These are phyloP conservation scores for Perkinsus marinus DNA, from an alignment of 169 alveolate genomes.

Conservation along the genomic window DNA sequence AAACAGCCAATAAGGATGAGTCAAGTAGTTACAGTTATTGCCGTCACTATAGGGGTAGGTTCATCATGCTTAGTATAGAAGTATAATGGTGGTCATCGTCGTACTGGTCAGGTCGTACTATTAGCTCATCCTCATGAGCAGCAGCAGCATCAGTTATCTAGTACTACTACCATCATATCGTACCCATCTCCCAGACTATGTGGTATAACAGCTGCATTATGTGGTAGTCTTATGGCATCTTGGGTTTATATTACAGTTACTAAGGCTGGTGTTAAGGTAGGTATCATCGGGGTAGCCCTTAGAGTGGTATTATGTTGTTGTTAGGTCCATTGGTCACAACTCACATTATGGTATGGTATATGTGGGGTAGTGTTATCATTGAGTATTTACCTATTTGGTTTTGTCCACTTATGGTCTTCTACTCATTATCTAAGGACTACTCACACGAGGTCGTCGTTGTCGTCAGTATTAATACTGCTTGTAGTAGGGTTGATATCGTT, in stretches of 20 bases:
- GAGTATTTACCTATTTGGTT: not conserved
- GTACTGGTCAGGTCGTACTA: not conserved
- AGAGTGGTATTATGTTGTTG: not conserved
- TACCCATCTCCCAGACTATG: not conserved
- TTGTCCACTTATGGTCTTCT: not conserved
- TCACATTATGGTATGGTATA: not conserved
- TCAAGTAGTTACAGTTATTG: not conserved
- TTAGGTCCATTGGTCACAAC: not conserved
- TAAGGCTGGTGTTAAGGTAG: not conserved
- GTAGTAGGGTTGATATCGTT: not conserved
- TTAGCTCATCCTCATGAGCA: not conserved
- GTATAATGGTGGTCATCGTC: too few species aligned
- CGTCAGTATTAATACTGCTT: not conserved
- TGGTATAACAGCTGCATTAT: not conserved
- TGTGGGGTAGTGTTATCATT: not conserved
- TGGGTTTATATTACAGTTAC: not conserved
- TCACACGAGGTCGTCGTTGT: too few species aligned
- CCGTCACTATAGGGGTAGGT: not conserved
- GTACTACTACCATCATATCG: too few species aligned
- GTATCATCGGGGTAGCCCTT: not conserved
- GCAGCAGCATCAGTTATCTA: not conserved
- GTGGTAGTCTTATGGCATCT: not conserved
- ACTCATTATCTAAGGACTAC: not conserved
- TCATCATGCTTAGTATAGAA: not conserved
- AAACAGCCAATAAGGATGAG: not conserved